Evolutionary conservation across 306 rosid species (phyloP).

Genomic region (Elaeagnus macrophylla): DNA sequence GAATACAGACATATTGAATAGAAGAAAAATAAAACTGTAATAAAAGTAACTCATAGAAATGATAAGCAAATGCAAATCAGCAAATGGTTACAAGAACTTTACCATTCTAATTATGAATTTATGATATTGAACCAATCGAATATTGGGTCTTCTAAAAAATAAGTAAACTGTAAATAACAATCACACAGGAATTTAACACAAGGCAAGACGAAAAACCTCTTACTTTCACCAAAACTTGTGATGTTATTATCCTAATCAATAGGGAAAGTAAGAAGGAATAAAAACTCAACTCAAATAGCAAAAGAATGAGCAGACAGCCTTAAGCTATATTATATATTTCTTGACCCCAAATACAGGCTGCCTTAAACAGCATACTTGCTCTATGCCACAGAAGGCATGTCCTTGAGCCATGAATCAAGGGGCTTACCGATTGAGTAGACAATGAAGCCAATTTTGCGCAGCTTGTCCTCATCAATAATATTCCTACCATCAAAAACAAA

Average conservation of each 20-base stretch:
- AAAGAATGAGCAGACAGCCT: too few species aligned
- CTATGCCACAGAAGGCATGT: slow-evolving; percentile 86
- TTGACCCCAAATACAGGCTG: slow-evolving; percentile 15
- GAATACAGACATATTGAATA: too few species aligned
- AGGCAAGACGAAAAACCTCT: slow-evolving; percentile 34
- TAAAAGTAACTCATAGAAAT: too few species aligned
- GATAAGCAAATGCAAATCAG: too few species aligned
- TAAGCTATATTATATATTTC: too few species aligned
- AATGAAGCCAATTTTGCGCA: slow-evolving; percentile 84
- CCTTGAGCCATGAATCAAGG: slow-evolving; percentile 82
- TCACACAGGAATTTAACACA: slow-evolving; percentile 23
- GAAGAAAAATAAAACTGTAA: too few species aligned
- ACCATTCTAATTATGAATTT: slow-evolving; percentile 17
- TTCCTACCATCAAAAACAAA: slow-evolving; percentile 83
- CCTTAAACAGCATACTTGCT: slow-evolving; percentile 21
- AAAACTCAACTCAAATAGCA: too few species aligned
- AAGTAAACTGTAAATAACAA: slow-evolving; percentile 21
- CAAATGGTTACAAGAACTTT: slow-evolving; percentile 13
- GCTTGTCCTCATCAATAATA: slow-evolving; percentile 36
- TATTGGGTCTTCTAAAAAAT: slow-evolving; percentile 29
- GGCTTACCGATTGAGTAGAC: slow-evolving; percentile 91
- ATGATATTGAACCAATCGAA: slow-evolving; percentile 25
- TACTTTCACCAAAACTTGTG: slow-evolving; percentile 28
- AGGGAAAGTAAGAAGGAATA: too few species aligned
- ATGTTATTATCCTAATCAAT: too few species aligned